Base-by-base conservation (phyloP, 345 rosid genomes). In the Euphorbia peplus region DNA sequence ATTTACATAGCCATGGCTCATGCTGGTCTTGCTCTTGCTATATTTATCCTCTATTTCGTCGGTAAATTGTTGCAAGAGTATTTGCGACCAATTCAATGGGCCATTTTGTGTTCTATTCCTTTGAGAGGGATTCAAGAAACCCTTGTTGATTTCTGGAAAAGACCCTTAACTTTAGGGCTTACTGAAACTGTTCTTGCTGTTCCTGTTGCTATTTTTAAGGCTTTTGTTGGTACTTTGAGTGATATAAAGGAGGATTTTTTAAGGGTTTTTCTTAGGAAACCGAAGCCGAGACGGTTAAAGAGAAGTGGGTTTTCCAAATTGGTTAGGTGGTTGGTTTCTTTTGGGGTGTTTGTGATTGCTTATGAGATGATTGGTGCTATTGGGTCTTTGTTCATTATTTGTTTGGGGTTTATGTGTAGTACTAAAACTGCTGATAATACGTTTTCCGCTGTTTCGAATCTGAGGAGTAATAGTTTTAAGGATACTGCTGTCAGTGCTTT, bases 1-100 rank as follows among this genome's bases (percentile, higher is more conserved):
- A 79, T 95, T 2, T 95, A 86, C 85, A 91, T 88, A 71, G 97
- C 99, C 75, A 90, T 95, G 99, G 98, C 98, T 56, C 99, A 95
- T 80, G 91, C 93, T 8, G 98, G 98, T 37, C 87, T 95, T 22
- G 98, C 87, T 35, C 83, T 95, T 62, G 73, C 82, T 10, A 81
- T 95, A 51, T 81, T 84, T 69, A 73, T 90, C 16, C 69, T 95
- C 4, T 95, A 88, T 76, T 86, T 85, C 35, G 86, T 81, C 18
- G 80, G 86, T 64, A 95, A 83, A 83, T 88, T 95, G 2, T 64
- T 95, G 75, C 95, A 90, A 75, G 96, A 77, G 79, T 95, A 91
- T 70, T 80, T 90, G 18, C 80, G 98, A 71, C 93, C 99, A 32
- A 86, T 95, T 76, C 99, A 88, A 63, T 95, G 99, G 99, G 99